Evolutionary conservation across 495 filamentous ascomycete species (phyloP).

Genomic region (Tuber indicum): DNA sequence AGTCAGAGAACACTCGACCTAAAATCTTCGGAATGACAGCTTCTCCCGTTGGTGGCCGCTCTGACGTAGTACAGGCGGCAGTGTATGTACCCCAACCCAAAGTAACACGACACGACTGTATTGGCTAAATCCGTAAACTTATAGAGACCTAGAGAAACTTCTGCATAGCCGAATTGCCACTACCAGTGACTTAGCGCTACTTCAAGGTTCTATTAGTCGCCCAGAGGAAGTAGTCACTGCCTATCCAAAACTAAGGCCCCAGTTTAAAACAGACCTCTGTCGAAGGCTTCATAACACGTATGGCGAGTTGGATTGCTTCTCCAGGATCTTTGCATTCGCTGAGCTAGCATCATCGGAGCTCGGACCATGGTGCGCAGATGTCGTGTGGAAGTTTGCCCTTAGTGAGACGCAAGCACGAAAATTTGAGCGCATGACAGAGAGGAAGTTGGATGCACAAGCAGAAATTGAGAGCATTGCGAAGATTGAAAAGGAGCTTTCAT

Average conservation of each 20-base stretch:
- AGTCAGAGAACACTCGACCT: conserved; percentile 52
- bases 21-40: conserved; percentile 96
- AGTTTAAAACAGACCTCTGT: conserved; percentile 61
- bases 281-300: conserved; percentile 52
- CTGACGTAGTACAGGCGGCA: conserved; percentile 63
- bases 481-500: conserved; percentile 48
- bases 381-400: conserved; percentile 68
- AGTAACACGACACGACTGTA: neutral
- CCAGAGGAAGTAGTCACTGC: conserved; percentile 56
- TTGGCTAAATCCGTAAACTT: conserved; percentile 6
- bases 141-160: conserved; percentile 65
- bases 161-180: conserved; percentile 80
- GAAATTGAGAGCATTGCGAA: conserved; percentile 32
- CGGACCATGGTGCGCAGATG: conserved; percentile 77
- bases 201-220: conserved; percentile 55
- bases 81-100: conserved; percentile 43
- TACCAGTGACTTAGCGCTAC: conserved; percentile 57
- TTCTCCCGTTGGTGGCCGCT: conserved; percentile 82
- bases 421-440: conserved; percentile 54
- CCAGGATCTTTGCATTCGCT: conserved; percentile 55
- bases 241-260: conserved; percentile 51
- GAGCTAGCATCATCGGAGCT: conserved; percentile 59
- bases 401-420: conserved; percentile 58
- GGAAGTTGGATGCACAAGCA: conserved; percentile 41
- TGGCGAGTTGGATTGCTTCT: conserved; percentile 54